Percentiles rank a stretch among this genome's conserved stretches.
Conservation (phyloP, 257 asterid genomes). For the Lithospermum erythrorhizon region DNA sequence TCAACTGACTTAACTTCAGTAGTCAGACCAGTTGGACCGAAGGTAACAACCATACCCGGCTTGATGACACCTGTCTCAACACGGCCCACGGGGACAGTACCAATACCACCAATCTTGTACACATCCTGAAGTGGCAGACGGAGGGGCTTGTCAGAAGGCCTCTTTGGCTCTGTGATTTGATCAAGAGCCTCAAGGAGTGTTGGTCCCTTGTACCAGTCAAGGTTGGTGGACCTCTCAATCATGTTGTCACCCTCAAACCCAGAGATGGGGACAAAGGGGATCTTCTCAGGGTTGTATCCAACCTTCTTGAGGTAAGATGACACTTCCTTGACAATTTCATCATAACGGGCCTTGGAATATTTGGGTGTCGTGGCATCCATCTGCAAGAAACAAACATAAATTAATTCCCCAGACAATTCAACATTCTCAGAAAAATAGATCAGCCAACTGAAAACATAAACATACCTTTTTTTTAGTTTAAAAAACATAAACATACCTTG, state of each 20-base stretch:
- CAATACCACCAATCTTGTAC: constrained; percentile 84
- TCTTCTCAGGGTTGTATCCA: constrained; percentile 70
- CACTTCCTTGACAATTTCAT: constrained; percentile 70
- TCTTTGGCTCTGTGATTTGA: constrained; percentile 51
- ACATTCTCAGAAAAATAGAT: no score
- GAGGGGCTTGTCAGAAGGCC: constrained; percentile 76
- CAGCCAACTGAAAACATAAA: no score
- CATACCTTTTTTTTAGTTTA: no score
- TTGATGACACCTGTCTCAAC: constrained; percentile 57
- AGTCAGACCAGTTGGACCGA: constrained; percentile 63
- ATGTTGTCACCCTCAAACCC: constrained; percentile 64
- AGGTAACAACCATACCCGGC: constrained; percentile 69
- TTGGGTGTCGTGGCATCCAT: constrained; percentile 88
- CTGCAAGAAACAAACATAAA: constrained; percentile 9
- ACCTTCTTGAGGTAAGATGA: constrained; percentile 77
- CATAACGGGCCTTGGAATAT: constrained; percentile 66
- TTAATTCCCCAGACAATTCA: no score
- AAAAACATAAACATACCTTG: no score
- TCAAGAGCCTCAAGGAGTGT: constrained; percentile 78
- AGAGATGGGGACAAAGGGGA: constrained; percentile 60
- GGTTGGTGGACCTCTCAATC: constrained; percentile 72
- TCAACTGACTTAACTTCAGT: constrained; percentile 82
- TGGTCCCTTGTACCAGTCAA: constrained; percentile 87
- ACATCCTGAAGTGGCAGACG: constrained; percentile 89
- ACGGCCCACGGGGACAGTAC: constrained; percentile 74